A percentile compares a stretch with the other conserved stretches of the same genome.
These are phyloP conservation scores for Davidsoniella eucalypti DNA, from an alignment of 2,329 filamentous ascomycete genomes.

Conservation along the genomic window DNA sequence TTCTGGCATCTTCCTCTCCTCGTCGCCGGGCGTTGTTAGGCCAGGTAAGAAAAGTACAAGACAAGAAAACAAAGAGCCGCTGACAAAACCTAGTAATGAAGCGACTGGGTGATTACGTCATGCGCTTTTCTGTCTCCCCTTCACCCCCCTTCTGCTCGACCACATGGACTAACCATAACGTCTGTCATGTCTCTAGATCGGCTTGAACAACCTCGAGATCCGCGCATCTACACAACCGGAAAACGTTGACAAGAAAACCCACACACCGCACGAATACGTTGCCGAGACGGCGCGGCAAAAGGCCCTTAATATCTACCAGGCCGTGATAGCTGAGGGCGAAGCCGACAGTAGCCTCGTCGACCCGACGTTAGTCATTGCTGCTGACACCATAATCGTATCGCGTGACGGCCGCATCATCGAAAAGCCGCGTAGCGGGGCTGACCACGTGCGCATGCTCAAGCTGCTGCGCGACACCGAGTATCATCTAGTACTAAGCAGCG, in stretches of 20 bases:
- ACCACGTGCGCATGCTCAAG: conserved; percentile 74
- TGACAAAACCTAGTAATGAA: no score
- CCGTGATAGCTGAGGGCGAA: conserved; percentile 26
- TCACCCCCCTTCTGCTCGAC: conserved; percentile 7
- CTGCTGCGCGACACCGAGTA: conserved; percentile 57
- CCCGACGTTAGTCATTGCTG: conserved; percentile 70
- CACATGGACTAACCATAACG: neutral
- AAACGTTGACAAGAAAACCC: conserved; percentile 57
- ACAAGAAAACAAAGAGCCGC: no score
- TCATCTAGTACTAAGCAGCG: conserved; percentile 75
- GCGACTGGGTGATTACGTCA: no score
- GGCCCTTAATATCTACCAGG: conserved; percentile 52
- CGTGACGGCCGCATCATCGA: conserved; percentile 65
- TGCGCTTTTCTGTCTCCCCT: neutral
- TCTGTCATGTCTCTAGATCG: conserved; percentile 36
- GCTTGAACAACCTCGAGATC: conserved; percentile 68
- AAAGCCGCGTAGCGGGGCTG: conserved; percentile 68
- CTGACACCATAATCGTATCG: conserved; percentile 79
- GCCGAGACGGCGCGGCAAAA: conserved; percentile 73
- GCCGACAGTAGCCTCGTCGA: conserved; percentile 34
- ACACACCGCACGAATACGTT: conserved; percentile 82
- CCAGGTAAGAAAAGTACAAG: conserved; percentile 30
- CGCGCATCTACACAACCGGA: conserved; percentile 71
- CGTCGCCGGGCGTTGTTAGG: conserved; percentile 66
- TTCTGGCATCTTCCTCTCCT: conserved; percentile 82